Conservation (phyloP, 495 filamentous ascomycete species). For the Xanthoparmelia taractica region DNA sequence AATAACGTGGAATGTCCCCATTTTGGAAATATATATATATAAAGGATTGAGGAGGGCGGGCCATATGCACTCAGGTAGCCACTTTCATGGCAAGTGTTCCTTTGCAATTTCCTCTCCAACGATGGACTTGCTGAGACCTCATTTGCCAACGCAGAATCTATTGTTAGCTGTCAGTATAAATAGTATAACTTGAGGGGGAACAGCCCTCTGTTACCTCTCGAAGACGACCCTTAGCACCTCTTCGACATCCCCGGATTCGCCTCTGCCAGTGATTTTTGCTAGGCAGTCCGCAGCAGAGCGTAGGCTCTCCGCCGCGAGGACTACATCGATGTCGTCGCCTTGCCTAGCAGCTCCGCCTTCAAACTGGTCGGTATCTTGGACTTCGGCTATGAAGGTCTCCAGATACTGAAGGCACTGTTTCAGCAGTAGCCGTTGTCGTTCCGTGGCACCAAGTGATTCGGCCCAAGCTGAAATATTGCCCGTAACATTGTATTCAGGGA, state of each 20-base stretch:
- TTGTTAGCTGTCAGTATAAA: conserved; percentile 27
- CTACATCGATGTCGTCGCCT: conserved; percentile 61
- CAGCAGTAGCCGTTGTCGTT: conserved; percentile 78
- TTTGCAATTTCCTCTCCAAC: neutral
- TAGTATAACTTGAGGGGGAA: neutral
- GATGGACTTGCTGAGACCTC: conserved; percentile 14
- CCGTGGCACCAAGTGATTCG: conserved; percentile 82
- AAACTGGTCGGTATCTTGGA: conserved; percentile 17
- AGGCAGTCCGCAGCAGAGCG: conserved; percentile 73
- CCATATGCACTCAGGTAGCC: neutral
- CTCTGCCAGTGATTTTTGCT: conserved; percentile 79
- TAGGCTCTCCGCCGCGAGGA: conserved; percentile 84
- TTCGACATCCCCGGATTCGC: conserved; percentile 85
- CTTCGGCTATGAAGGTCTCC: conserved; percentile 53
- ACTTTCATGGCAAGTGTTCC: neutral
- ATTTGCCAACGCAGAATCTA: conserved; percentile 69
- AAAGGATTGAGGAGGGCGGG: neutral
- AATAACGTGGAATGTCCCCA: neutral
- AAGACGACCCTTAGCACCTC: conserved; percentile 96
- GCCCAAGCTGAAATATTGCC: conserved; percentile 55
- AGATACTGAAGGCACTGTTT: conserved; percentile 61
- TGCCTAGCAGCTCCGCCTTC: conserved; percentile 32
- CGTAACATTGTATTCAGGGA: conserved; percentile 34
- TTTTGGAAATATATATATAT: neutral
- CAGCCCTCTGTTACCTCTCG: conserved; percentile 64